Evolutionary conservation across 1,139 yeast species (phyloP).

Genomic region (Pichia terricola): DNA sequence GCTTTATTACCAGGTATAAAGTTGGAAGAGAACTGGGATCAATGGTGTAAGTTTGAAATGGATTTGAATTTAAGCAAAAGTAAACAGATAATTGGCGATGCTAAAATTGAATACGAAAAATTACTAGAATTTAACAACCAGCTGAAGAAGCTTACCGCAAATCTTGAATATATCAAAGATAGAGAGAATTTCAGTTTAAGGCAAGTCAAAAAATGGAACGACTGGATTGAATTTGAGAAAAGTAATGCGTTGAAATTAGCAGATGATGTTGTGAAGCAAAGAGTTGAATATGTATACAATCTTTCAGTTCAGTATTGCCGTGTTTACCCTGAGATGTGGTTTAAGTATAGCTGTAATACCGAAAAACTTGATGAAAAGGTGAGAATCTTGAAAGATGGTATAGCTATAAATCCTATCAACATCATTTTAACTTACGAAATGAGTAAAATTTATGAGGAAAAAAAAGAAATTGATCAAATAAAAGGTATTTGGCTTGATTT

Average conservation of each 20-base stretch:
- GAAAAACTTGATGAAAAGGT: slow-evolving; percentile 12
- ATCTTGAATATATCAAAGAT: slow-evolving; percentile 26
- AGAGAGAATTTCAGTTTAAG: slow-evolving; percentile 21
- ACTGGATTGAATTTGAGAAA: slow-evolving; percentile 76
- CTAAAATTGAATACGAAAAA: slow-evolving; percentile 80
- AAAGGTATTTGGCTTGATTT: slow-evolving; percentile 41
- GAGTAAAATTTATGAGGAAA: slow-evolving; percentile 62
- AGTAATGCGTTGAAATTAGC: slow-evolving; percentile 56
- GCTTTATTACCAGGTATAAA: slow-evolving; percentile 64
- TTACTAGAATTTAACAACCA: slow-evolving; percentile 76
- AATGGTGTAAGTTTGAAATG: slow-evolving; percentile 75
- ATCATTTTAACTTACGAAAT: slow-evolving; percentile 57
- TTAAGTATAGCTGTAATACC: slow-evolving; percentile 35
- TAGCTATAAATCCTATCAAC: slow-evolving; percentile 62
- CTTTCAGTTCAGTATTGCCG: slow-evolving; percentile 63
- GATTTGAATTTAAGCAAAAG: slow-evolving; percentile 58
- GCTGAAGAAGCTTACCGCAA: slow-evolving; percentile 30
- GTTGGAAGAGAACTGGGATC: slow-evolving; percentile 70
- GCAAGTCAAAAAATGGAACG: slow-evolving; percentile 51
- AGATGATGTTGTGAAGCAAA: slow-evolving; percentile 33
- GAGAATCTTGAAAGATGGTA: slow-evolving; percentile 44
- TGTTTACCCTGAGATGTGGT: slow-evolving; percentile 83
- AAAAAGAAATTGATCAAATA: slow-evolving; percentile 43
- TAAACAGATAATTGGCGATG: slow-evolving; percentile 75
- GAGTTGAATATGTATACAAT: slow-evolving; percentile 67